phyloP scores from a whole-genome alignment of 768 basidiomycete genomes.

The Nidularia pulvinata region DNA sequence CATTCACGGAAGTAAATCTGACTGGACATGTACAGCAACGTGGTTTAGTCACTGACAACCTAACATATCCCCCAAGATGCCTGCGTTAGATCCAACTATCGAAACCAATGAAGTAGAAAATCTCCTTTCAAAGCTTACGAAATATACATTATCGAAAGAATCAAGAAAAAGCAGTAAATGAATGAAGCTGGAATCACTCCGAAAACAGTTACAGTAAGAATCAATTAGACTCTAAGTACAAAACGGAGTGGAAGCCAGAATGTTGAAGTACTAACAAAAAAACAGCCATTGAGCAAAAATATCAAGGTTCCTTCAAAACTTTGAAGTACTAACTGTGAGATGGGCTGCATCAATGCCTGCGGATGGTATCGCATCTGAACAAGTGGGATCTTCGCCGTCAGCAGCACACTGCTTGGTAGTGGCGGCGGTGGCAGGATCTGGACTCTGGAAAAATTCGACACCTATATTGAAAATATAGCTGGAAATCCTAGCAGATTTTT shows the following conservation, averaged over 20 bases:
- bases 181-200: no score
- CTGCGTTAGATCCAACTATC: no score
- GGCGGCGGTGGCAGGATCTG: conserved; percentile 16
- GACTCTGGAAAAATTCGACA: conserved; percentile 20
- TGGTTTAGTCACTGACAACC: no score
- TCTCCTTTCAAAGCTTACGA: no score
- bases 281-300: neutral
- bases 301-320: neutral
- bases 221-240: no score
- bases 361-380: conserved; percentile 17
- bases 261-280: neutral
- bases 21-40: no score
- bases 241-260: neutral
- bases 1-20: no score
- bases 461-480: conserved; percentile 3
- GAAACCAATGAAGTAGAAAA: no score
- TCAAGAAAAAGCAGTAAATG: no score
- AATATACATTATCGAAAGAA: no score
- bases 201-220: no score
- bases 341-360: conserved; percentile 17
- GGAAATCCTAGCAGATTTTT: neutral
- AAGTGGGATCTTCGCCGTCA: conserved; percentile 20
- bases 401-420: conserved; percentile 17
- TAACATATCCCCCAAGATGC: no score
- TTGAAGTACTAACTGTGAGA: conserved; percentile 7